Conservation (phyloP, 1,284 basidiomycete genomes). For the Microstroma glucosiphilum region DNA sequence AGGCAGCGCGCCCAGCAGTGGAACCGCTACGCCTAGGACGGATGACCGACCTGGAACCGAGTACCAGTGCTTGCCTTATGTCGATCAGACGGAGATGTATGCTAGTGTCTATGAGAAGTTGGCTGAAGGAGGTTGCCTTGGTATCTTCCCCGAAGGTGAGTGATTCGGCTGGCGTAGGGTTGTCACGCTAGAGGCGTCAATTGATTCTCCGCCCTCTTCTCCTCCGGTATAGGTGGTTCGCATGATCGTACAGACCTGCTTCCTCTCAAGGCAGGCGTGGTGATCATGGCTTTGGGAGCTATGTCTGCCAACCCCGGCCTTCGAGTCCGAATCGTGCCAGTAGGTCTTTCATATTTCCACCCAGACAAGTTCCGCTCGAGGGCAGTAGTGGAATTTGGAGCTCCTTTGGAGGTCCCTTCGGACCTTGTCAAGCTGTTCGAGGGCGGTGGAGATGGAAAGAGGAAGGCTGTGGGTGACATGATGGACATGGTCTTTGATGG, state of each 20-base stretch:
- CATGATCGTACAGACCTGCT: conserved; percentile 51
- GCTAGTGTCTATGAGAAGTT: conserved; percentile 83
- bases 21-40: neutral
- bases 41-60: conserved; percentile 21
- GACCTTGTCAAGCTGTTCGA: conserved; percentile 86
- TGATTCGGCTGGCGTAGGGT: conserved; percentile 23
- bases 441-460: conserved; percentile 77
- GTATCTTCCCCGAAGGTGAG: conserved; percentile 43
- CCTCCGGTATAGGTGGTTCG: conserved; percentile 23
- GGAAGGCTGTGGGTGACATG: conserved; percentile 82
- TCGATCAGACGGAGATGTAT: conserved; percentile 93
- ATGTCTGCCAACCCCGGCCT: conserved; percentile 48
- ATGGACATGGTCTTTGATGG: conserved; percentile 89
- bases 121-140: conserved; percentile 71
- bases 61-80: conserved; percentile 51
- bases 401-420: conserved; percentile 77
- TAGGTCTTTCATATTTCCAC: conserved; percentile 51
- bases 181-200: neutral
- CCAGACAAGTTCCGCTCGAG: conserved; percentile 51
- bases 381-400: conserved; percentile 89
- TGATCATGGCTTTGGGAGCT: conserved; percentile 51
- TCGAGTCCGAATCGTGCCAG: conserved; percentile 48
- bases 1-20: conserved; percentile 8
- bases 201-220: neutral
- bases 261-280: conserved; percentile 49